Base-by-base conservation (phyloP, 2,329 filamentous ascomycete genomes). In the Akanthomyces muscarius region DNA sequence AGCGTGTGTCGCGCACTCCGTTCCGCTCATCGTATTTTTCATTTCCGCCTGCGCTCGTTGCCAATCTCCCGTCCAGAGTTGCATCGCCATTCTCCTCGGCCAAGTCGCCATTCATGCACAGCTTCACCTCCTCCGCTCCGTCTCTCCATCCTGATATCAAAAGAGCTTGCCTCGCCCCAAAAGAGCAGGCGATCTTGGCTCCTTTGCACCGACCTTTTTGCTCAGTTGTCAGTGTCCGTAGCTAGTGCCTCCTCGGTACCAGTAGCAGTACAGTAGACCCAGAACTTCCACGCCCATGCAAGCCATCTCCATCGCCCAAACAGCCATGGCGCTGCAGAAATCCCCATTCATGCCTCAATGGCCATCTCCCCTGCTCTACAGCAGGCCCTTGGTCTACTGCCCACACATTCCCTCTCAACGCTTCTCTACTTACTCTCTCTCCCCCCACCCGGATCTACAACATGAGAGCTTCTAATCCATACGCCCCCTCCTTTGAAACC, bases 231-330 rank as follows among this genome's bases (percentile, higher is more conserved):
- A 3, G 14, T 41, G 28, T 6, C 6, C 4, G 28, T 59, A 59
- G 56, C 30, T 30, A 30, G 28, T 30, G 21, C 44, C 44, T 50
- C 44, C 8, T 36, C 33, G 33, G 7, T 58, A 42, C 25, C 18
- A 14, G 23, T 21, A 25, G 57, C 21, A 21, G 21, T 21, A 21
- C 21, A 21, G 21, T 21, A 21, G 21, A 10, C 38, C 58, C 10
- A 45, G 18, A 41, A 38, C 44, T 28, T n/a, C 33, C 2, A 11
- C 7, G 33, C 33, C 33, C 10, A 36, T 47, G 55, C 23, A 53
- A 53, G 38, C 38, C 58, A 53, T 54, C 50, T 61, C 41, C 48
- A 53, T 61, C 14, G n/a, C 41, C 38, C 25, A 61, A 54, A 61
- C 50, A 53, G 58, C 58, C 58, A 61, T 51, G 28, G 58, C 48